Evolutionary conservation across 1,284 basidiomycete species (phyloP).

Genomic region (Ustilago crameri): DNA sequence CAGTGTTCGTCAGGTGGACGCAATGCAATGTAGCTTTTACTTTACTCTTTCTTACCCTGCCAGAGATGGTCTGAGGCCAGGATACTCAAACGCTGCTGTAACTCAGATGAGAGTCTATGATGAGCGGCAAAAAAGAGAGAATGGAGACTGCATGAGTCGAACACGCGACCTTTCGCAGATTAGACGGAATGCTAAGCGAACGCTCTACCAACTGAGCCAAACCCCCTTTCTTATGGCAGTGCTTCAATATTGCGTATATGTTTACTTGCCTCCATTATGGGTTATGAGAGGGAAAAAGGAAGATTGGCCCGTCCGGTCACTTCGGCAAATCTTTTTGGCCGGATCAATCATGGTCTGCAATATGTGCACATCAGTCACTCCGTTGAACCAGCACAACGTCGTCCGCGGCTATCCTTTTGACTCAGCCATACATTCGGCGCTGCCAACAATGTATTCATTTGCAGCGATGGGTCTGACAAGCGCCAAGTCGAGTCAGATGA

Average conservation of each 20-base stretch:
- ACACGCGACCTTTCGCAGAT: constrained; percentile 56
- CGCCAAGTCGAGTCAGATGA: too few species aligned
- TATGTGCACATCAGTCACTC: not conserved
- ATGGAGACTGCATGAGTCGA: constrained; percentile 59
- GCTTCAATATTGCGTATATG: not conserved
- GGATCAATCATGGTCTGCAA: not conserved
- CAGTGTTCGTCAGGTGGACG: not conserved
- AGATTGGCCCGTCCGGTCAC: constrained; percentile 28
- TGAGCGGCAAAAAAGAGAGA: constrained; percentile 5
- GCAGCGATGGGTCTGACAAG: too few species aligned
- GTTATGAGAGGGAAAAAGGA: not conserved
- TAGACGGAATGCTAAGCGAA: constrained; percentile 56
- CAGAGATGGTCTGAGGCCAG: too few species aligned
- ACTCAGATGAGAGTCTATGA: not conserved
- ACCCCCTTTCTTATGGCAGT: constrained; percentile 10
- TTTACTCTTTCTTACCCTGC: too few species aligned
- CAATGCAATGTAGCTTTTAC: not conserved
- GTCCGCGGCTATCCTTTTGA: too few species aligned
- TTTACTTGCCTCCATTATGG: not conserved
- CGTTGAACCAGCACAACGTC: not conserved
- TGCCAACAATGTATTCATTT: too few species aligned
- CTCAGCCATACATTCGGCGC: too few species aligned
- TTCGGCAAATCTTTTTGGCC: constrained; percentile 7
- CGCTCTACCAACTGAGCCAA: constrained; percentile 61
- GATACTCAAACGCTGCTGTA: too few species aligned